phyloP scores from a whole-genome alignment of 2,329 filamentous ascomycete species.

The Zelopaecilomyces penicillatus region DNA sequence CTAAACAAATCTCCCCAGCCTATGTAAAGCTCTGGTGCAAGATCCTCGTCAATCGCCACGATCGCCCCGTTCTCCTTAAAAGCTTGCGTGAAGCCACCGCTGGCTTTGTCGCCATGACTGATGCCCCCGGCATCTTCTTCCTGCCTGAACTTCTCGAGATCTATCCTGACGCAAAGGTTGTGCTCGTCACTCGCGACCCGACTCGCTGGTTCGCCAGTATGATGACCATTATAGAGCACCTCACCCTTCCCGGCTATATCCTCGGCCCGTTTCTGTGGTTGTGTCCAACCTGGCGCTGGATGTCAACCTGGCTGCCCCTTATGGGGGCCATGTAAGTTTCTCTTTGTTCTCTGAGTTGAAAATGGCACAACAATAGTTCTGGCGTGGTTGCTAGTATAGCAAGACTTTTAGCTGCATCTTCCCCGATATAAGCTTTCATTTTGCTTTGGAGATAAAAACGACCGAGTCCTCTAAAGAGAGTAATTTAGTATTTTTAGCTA shows the following conservation, averaged over 20 bases:
- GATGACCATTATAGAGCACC: constrained; percentile 4
- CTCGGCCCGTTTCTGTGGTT: constrained; percentile 8
- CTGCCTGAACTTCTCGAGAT: constrained; percentile 37
- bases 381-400: too few species aligned
- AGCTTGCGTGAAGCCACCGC: constrained; percentile 27
- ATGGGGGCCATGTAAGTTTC: constrained; percentile 1
- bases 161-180: constrained; percentile 40
- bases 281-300: constrained; percentile 10
- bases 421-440: too few species aligned
- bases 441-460: too few species aligned
- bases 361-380: too few species aligned
- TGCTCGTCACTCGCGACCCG: constrained; percentile 30
- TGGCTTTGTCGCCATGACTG: constrained; percentile 39
- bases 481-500: too few species aligned
- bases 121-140: constrained; percentile 33
- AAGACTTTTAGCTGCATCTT: too few species aligned
- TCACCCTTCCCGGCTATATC: background rate
- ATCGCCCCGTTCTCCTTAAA: constrained; percentile 19
- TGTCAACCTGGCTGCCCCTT: background rate
- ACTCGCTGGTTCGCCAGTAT: constrained; percentile 28
- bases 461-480: too few species aligned
- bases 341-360: background rate
- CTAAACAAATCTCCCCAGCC: background rate
- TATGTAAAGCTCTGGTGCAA: constrained; percentile 10
- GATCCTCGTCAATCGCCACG: constrained; percentile 5